Evolutionary conservation across 1,284 basidiomycete species (phyloP), one percentile per base, ranked within the genome.

Genomic region (Ustanciosporium gigantosporum): DNA sequence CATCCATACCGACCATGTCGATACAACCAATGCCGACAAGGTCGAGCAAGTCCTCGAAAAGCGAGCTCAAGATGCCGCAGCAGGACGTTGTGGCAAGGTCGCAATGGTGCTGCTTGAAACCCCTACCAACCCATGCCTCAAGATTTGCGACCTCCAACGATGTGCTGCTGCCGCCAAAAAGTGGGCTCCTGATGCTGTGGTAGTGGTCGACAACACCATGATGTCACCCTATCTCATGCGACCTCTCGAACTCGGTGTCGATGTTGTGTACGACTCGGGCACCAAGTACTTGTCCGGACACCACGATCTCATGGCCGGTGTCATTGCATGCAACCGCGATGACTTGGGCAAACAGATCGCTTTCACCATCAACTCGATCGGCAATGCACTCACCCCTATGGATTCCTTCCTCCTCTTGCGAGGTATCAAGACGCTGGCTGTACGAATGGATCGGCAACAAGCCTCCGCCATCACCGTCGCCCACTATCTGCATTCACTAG

Each of bases 171-270:
- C 70, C 23, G 74, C 65, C 24, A 72, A 74, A 35, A 56, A 61
- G 43, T 68, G 65, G 47, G 66, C 66, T 3, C 73, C 73, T n/a
- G 70, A 76, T 25, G 74, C 74, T 4, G 41, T 76, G 14, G 67
- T 76, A 9, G 74, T 77, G 4, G 66, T 72, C 20, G 95, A 99
- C 80, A 99, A 99, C 80, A 98, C 95, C 60, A 98, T 98, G 95
- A 96, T 98, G 93, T 96, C 92, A 73, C 95, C 95, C 9, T 98
- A 97, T 80, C 84, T 98, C 16, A 93, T 96, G 80, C 83, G 93
- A 45, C 95, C 95, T 2, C 84, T 98, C 41, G 91, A 97, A 76
- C 87, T 95, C 56, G 95, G 95, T 22, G 91, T 89, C 36, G 95
- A 99, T 76, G 86, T 98, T 41, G 93, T 96, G 15, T 98, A 98